These are phyloP conservation scores for Xylariales sp. DNA, from an alignment of 2,329 filamentous ascomycete genomes.

Conservation along the genomic window DNA sequence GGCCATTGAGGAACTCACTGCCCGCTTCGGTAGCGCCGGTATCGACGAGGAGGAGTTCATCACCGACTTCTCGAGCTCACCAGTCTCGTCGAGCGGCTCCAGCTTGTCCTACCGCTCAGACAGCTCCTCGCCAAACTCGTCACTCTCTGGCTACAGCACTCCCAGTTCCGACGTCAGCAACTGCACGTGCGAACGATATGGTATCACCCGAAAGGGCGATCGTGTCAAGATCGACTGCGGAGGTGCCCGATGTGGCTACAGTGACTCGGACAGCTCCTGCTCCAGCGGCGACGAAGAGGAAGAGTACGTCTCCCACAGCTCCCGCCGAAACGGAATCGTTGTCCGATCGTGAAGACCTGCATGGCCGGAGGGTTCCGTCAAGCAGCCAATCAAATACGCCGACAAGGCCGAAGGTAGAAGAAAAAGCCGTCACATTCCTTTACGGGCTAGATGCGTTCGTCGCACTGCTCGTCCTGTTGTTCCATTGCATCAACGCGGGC, in stretches of 20 bases:
- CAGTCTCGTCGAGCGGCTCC: constrained; percentile 65
- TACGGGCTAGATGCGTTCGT: constrained; percentile 17
- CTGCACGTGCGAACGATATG: constrained; percentile 95
- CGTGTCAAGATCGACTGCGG: constrained; percentile 96
- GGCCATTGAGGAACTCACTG: constrained; percentile 73
- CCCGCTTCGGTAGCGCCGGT: constrained; percentile 62
- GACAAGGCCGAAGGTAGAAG: constrained; percentile 17
- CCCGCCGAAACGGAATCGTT: constrained; percentile 61
- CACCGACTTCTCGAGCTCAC: constrained; percentile 51
- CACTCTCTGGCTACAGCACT: constrained; percentile 73
- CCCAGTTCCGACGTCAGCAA: constrained; percentile 69
- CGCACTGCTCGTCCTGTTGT: constrained; percentile 27
- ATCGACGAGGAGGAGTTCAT: constrained; percentile 55
- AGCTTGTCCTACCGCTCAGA: constrained; percentile 66
- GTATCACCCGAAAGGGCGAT: constrained; percentile 88
- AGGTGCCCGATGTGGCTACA: constrained; percentile 80
- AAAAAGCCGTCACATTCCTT: constrained; percentile 27
- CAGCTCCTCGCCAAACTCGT: constrained; percentile 69
- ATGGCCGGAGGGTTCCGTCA: constrained; percentile 18
- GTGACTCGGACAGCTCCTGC: constrained; percentile 64
- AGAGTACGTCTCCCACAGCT: constrained; percentile 48
- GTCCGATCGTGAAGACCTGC: constrained; percentile 36
- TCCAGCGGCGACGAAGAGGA: constrained; percentile 65
- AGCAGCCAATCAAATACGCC: constrained; percentile 16
- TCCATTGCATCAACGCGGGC: constrained; percentile 30